phyloP scores from a whole-genome alignment of 2,329 filamentous ascomycete species.

The Iodosphaeria phyllophila region DNA sequence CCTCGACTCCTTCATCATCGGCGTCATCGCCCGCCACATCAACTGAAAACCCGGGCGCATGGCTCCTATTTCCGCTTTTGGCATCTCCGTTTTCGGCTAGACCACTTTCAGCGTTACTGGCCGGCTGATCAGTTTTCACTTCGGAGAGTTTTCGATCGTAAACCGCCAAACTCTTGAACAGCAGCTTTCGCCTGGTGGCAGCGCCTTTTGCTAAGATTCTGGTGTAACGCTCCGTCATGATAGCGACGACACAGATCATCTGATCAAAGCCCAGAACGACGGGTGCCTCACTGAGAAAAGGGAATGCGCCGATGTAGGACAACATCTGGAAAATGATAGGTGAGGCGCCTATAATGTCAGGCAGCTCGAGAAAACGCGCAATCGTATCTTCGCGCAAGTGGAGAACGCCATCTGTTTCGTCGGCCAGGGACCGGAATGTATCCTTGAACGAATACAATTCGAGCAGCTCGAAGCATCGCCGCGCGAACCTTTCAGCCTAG shows the following conservation, averaged over 20 bases:
- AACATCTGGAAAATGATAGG: constrained; percentile 54
- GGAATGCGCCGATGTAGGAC: constrained; percentile 54
- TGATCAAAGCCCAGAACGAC: constrained; percentile 51
- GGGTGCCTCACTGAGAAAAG: constrained; percentile 52
- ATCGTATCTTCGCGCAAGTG: constrained; percentile 56
- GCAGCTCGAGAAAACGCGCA: constrained; percentile 53
- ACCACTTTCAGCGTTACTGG: background rate
- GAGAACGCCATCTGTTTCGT: constrained; percentile 37
- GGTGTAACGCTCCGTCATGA: constrained; percentile 52
- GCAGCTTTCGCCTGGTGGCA: constrained; percentile 38
- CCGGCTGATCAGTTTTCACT: constrained; percentile 2
- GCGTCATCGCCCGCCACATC: constrained; percentile 23
- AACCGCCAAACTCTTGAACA: constrained; percentile 56
- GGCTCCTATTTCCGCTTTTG: constrained; percentile 4
- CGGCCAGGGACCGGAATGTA: constrained; percentile 52
- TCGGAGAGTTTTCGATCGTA: constrained; percentile 39
- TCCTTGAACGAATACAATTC: constrained; percentile 58
- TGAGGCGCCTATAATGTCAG: constrained; percentile 47
- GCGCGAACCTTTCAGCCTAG: constrained; percentile 44
- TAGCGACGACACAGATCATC: constrained; percentile 52
- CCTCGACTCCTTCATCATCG: constrained; percentile 23
- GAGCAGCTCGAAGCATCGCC: constrained; percentile 51
- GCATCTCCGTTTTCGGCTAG: too few relatives aligned
- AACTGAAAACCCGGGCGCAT: constrained; percentile 23
- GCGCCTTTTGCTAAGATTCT: constrained; percentile 40